Evolutionary conservation across 768 basidiomycete genomes (phyloP).

Genomic region (Termitomyces titanicus): DNA sequence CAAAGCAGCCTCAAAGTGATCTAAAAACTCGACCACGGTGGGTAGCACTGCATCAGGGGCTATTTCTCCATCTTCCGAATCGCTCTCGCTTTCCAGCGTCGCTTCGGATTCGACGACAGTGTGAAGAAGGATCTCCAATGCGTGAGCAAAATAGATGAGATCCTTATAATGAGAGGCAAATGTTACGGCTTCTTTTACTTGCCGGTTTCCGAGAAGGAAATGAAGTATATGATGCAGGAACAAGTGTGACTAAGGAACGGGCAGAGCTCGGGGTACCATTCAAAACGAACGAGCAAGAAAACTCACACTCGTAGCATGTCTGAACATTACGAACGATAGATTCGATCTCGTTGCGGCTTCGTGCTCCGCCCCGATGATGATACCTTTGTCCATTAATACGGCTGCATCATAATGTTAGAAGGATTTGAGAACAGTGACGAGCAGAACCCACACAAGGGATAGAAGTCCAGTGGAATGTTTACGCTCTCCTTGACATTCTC

Average conservation of each 20-base stretch:
- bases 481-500: conserved; percentile 87
- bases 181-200: conserved; percentile 72
- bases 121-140: conserved; percentile 91
- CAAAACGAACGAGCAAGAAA: background rate
- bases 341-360: conserved; percentile 74
- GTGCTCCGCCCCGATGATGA: conserved; percentile 94
- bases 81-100: conserved; percentile 27
- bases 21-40: conserved; percentile 82
- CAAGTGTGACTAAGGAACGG: conserved; percentile 67
- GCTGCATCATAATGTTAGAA: conserved; percentile 46
- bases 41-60: conserved; percentile 47
- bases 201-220: conserved; percentile 66
- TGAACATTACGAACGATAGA: conserved; percentile 87
- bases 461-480: conserved; percentile 89
- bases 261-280: background rate
- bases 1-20: conserved; percentile 87
- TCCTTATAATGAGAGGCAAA: conserved; percentile 86
- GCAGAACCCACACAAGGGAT: conserved; percentile 78
- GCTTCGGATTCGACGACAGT: conserved; percentile 88
- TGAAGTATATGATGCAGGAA: conserved; percentile 91
- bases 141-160: conserved; percentile 91
- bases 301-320: conserved; percentile 84
- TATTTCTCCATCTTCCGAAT: conserved; percentile 23
- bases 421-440: background rate
- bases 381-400: conserved; percentile 98